Percentiles rank a stretch among this genome's conserved stretches.
These are phyloP conservation scores for Nicotiana rustica DNA, from an alignment of 305 asterid genomes.

Conservation along the genomic window DNA sequence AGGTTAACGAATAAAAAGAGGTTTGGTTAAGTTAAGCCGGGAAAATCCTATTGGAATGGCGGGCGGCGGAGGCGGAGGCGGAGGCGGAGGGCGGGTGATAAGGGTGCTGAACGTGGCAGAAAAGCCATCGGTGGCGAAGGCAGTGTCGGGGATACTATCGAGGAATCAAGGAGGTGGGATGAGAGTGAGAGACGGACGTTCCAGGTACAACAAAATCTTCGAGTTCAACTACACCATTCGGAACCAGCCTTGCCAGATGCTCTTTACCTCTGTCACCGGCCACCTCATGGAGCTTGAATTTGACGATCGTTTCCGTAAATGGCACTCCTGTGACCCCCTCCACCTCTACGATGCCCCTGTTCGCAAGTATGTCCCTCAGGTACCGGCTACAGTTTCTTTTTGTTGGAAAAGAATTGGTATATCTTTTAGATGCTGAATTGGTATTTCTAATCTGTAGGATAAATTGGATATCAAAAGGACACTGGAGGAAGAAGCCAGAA, in stretches of 20 bases:
- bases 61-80: slow-evolving; percentile 23
- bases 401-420: too few relatives aligned
- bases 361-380: slow-evolving; percentile 87
- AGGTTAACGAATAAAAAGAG: too few relatives aligned
- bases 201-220: slow-evolving; percentile 85
- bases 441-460: slow-evolving; percentile 53
- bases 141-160: slow-evolving; percentile 83
- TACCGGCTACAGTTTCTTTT: slow-evolving; percentile 29
- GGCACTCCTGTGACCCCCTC: slow-evolving; percentile 97
- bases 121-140: slow-evolving; percentile 99
- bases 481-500: slow-evolving; percentile 91
- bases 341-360: slow-evolving; percentile 89
- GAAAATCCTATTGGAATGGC: slow-evolving; percentile 12
- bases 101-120: slow-evolving; percentile 96
- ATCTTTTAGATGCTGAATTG: too few relatives aligned
- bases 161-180: slow-evolving; percentile 67
- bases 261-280: slow-evolving; percentile 93
- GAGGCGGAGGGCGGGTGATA: slow-evolving; percentile 66
- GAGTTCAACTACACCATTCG: slow-evolving; percentile 73
- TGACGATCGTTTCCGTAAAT: slow-evolving; percentile 84
- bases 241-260: slow-evolving; percentile 76
- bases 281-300: slow-evolving; percentile 98
- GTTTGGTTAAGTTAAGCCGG: too few relatives aligned
- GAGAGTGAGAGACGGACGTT: slow-evolving; percentile 80
- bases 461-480: slow-evolving; percentile 86